Conservation (phyloP, 192 early-diverging fungal species). For the Gaertneriomyces sp. region DNA sequence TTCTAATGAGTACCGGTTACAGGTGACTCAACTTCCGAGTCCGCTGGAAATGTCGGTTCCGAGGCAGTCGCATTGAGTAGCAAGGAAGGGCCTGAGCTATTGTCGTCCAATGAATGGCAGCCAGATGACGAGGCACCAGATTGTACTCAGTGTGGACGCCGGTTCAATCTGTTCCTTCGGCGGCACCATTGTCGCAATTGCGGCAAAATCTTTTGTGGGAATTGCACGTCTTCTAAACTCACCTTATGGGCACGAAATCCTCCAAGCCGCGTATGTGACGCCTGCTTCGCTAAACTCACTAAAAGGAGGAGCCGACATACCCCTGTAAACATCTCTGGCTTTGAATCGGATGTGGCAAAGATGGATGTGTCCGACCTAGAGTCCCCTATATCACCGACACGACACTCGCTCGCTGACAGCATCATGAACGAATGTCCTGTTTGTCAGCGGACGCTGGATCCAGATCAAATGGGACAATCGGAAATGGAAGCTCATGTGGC, state of each 20-base stretch:
- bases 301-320: slow-evolving; percentile 1
- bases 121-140: slow-evolving; percentile 61
- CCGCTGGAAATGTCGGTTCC: too few relatives aligned
- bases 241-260: slow-evolving; percentile 48
- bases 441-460: slow-evolving; percentile 52
- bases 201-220: slow-evolving; percentile 80
- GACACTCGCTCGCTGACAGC: slow-evolving; percentile 33
- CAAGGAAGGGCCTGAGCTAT: too few relatives aligned
- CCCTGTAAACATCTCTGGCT: too few relatives aligned
- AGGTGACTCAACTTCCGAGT: too few relatives aligned
- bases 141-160: slow-evolving; percentile 65
- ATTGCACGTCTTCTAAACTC: slow-evolving; percentile 59
- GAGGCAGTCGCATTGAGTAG: too few relatives aligned
- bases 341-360: too few relatives aligned
- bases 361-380: background rate
- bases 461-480: slow-evolving; percentile 38
- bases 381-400: slow-evolving; percentile 10
- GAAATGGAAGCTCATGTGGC: slow-evolving; percentile 59
- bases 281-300: slow-evolving; percentile 43
- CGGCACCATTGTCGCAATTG: slow-evolving; percentile 90
- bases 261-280: slow-evolving; percentile 57
- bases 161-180: slow-evolving; percentile 73
- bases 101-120: slow-evolving; percentile 58
- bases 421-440: slow-evolving; percentile 74
- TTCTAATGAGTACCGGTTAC: too few relatives aligned